Conservation (phyloP, 2,329 filamentous ascomycete species). For the Cercospora sp. region DNA sequence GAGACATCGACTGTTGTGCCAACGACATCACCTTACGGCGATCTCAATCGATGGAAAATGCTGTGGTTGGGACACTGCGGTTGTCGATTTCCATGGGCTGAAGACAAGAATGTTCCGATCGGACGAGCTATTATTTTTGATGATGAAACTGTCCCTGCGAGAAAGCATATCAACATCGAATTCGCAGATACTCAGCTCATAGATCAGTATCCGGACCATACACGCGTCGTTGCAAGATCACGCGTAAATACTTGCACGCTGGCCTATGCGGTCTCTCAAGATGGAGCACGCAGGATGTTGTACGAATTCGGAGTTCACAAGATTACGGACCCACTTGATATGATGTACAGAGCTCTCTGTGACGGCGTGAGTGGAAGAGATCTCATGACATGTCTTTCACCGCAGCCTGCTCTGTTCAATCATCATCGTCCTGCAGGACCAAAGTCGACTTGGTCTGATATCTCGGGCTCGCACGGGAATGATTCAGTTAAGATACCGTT, state of each 20-base stretch:
- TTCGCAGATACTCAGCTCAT: background rate
- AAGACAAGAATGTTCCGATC: background rate
- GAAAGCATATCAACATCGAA: background rate
- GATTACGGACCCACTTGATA: background rate
- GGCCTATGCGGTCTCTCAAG: background rate
- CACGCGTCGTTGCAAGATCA: background rate
- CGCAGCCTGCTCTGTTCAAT: background rate
- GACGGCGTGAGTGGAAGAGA: background rate
- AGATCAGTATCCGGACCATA: background rate
- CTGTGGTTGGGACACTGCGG: background rate
- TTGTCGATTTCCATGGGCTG: background rate
- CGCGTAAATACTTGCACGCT: background rate
- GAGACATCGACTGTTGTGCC: background rate
- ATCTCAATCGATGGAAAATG: background rate
- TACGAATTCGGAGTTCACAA: background rate
- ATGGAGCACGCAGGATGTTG: background rate
- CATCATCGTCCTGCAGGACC: background rate
- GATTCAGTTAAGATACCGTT: background rate
- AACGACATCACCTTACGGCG: background rate
- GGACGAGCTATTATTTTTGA: background rate
- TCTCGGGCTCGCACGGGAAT: background rate
- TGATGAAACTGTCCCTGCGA: background rate
- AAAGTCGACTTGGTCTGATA: background rate
- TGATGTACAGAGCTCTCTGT: background rate
- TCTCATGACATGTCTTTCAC: background rate